Evolutionary conservation across 257 asterid genomes (phyloP), one percentile per base, ranked within the genome.

Genomic region (Solanum tacnaense): DNA sequence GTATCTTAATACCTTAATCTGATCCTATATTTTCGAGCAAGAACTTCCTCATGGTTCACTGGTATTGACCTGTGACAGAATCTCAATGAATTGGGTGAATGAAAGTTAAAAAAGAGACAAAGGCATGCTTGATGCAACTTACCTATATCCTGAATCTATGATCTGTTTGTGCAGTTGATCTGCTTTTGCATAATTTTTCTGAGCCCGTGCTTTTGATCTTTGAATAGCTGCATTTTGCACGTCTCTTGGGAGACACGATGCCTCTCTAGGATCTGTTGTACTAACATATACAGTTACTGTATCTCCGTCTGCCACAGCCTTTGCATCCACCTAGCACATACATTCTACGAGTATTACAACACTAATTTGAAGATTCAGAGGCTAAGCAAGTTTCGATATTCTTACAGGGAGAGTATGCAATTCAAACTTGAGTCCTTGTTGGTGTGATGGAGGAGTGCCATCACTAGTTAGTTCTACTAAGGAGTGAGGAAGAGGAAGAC

Each of bases 251-350:
- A 97, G 92, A 62, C 75, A 71, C 13, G 98, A 87, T 11, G 99
- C 90, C 91, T 94, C 99, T 88, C 95, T 92, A 11, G 92, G 90
- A 89, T 94, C 95, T 12, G 15, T 81, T 1, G 94, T 86, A 82
- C 91, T 94, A 39, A 96, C 98, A 49, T 94, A 97, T 21, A 93
- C 98, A 13, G 96, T 97, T 84, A 97, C 86, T 7, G 99, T 95
- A 91, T 96, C 98, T n/a, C 98, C 99, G 91, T 96, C 99, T 6
- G 98, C 99, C 38, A 96, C 99, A 29, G 99, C 98, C 90, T 92
- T 97, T 4, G 93, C 93, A 90, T 97, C 98, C 87, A 97, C 97
- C 99, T 96, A 31, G 74, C 6, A 32, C 20, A 34, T 4, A 35
- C 25, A 62, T 38, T 11, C 12, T 1, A 23, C 38, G 65, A 52